Percentiles rank a stretch among this genome's conserved stretches.
Conservation (phyloP, 2,329 filamentous ascomycete genomes). For the Fusarium gaditjirri region DNA sequence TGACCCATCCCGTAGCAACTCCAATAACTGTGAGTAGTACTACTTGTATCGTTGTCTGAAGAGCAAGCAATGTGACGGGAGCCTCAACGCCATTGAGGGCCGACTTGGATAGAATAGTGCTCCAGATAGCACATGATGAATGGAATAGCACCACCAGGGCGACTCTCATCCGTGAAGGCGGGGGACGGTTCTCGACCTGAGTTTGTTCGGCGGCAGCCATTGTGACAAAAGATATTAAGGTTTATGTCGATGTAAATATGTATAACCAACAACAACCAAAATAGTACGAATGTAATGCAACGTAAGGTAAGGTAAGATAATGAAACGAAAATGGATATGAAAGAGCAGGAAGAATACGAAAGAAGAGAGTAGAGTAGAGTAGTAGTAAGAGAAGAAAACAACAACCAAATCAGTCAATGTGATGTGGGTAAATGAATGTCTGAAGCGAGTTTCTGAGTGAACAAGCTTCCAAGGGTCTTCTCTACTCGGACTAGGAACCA, state of each 20-base stretch:
- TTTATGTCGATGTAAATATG: slow-evolving; percentile 2
- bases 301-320: neutral
- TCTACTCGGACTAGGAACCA: slow-evolving; percentile 1
- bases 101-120: slow-evolving; percentile 43
- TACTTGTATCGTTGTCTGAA: slow-evolving; percentile 42
- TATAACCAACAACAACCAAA: neutral
- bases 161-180: slow-evolving; percentile 34
- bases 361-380: slow-evolving; percentile 1
- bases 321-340: neutral
- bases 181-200: slow-evolving; percentile 28
- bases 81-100: slow-evolving; percentile 43
- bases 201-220: slow-evolving; percentile 36
- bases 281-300: neutral
- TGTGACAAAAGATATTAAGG: slow-evolving; percentile 19
- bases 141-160: slow-evolving; percentile 43
- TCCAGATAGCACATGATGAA: slow-evolving; percentile 44
- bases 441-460: slow-evolving; percentile 22
- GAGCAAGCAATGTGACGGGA: slow-evolving; percentile 41
- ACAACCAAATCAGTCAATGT: neutral
- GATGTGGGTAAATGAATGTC: slow-evolving; percentile 30
- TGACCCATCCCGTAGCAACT: slow-evolving; percentile 40
- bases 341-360: neutral
- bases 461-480: slow-evolving; percentile 25
- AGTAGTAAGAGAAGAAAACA: slow-evolving; percentile 4
- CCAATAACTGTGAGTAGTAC: slow-evolving; percentile 39